Evolutionary conservation across 2,329 filamentous ascomycete genomes (phyloP).

Genomic region (Fusarium anguioides): DNA sequence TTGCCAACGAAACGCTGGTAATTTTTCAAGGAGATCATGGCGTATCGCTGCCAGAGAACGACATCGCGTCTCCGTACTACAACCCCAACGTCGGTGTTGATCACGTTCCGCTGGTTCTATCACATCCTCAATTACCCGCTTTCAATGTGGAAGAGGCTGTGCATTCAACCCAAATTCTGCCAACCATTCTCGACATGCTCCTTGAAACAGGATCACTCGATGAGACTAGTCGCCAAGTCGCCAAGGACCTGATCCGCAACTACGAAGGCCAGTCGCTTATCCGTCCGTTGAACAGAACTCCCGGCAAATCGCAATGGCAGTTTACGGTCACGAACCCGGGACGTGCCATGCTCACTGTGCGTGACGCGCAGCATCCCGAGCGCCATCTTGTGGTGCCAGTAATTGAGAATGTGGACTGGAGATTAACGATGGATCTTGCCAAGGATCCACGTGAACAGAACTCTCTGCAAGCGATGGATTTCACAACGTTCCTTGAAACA

Average conservation of each 20-base stretch:
- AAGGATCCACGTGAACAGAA: constrained; percentile 44
- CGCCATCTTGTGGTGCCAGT: constrained; percentile 48
- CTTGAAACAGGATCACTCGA: constrained; percentile 46
- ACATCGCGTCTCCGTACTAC: constrained; percentile 47
- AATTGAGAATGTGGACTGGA: constrained; percentile 49
- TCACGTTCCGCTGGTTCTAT: constrained; percentile 48
- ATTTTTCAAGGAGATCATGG: constrained; percentile 51
- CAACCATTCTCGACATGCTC: constrained; percentile 50
- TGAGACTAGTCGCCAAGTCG: constrained; percentile 33
- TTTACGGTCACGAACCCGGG: constrained; percentile 50
- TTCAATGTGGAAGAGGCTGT: constrained; percentile 45
- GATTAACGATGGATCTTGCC: constrained; percentile 42
- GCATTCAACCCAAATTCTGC: constrained; percentile 47
- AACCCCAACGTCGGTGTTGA: constrained; percentile 47
- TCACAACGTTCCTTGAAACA: constrained; percentile 41
- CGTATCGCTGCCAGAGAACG: constrained; percentile 48
- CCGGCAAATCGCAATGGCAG: constrained; percentile 48
- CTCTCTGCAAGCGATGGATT: constrained; percentile 43
- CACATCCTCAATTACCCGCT: constrained; percentile 47
- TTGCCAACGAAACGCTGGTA: constrained; percentile 49
- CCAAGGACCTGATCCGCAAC: constrained; percentile 42
- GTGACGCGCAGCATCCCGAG: constrained; percentile 47
- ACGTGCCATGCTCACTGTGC: constrained; percentile 49
- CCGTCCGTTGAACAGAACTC: constrained; percentile 31
- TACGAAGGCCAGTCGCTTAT: constrained; percentile 50